Base-by-base conservation (phyloP, 176 grass and related monocot species). In the Luzula sylvatica region DNA sequence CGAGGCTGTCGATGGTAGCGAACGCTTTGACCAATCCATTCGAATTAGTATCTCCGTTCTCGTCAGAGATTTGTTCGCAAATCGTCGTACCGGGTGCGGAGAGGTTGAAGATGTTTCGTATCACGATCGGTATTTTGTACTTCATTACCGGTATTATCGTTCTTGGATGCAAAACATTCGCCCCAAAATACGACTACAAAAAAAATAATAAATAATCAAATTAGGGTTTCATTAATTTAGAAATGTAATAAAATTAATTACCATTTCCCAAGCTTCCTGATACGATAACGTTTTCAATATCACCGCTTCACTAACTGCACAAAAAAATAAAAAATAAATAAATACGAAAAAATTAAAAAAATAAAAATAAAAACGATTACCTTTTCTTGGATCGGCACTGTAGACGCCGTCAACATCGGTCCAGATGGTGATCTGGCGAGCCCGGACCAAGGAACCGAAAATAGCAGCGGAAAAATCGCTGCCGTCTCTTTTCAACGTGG, bases 261-360 rank as follows among this genome's bases (percentile, higher is more conserved):
- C 92, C 86, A 98, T 98, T 98, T 98, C 92, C 92, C 92, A 98
- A 28, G 86, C 92, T 76, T 98, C 92, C 56, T 98, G 92, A 72
- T 98, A 98, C 4, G 92, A 98, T 58, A 98, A 82, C 18, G 81
- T 83, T 45, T 75, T 82, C 63, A 98, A 65, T 51, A 90, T 98
- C 68, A 98, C 92, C 61, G 92, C 92, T 57, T 98, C 92, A 17
- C 92, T 80, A 68, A 98, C 92, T 98, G 86, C 67, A 96, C 70
- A 56, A 52, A 67, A 40, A 11, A 21, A 18, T n/a, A 49, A 48
- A 28, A 48, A 28, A 49, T 49, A 49, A 64, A 26, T 8, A 23
- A 49, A 48, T 27, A 40, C 24, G 20, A 63, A 46, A 27, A 28
- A 15, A 24, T 46, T n/a, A n/a, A n/a, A n/a, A n/a, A n/a, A n/a